phyloP scores from a whole-genome alignment of 2,329 filamentous ascomycete genomes.

The Trichoderma polysporum region DNA sequence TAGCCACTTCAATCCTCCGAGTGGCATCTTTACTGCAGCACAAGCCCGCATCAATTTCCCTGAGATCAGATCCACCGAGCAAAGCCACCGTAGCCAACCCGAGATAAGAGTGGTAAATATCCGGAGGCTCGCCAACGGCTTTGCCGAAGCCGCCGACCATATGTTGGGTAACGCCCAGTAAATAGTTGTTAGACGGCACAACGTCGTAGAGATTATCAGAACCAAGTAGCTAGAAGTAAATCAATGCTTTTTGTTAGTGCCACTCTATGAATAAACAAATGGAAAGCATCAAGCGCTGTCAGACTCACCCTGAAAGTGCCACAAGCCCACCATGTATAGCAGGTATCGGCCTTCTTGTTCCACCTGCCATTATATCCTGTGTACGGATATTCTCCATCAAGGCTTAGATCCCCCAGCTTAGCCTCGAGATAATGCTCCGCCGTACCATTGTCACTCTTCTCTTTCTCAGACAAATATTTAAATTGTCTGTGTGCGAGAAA shows the following conservation, averaged over 20 bases:
- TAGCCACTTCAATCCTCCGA: slow-evolving; percentile 48
- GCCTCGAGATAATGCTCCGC: slow-evolving; percentile 41
- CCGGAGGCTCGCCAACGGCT: slow-evolving; percentile 63
- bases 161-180: slow-evolving; percentile 85
- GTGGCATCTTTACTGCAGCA: slow-evolving; percentile 68
- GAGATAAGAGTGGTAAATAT: slow-evolving; percentile 86
- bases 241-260: background rate
- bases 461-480: slow-evolving; percentile 50
- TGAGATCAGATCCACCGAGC: slow-evolving; percentile 68
- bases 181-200: slow-evolving; percentile 67
- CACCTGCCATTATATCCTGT: slow-evolving; percentile 85
- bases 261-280: slow-evolving; percentile 38
- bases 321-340: slow-evolving; percentile 90
- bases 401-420: slow-evolving; percentile 36
- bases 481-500: slow-evolving; percentile 69
- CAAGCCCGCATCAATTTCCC: slow-evolving; percentile 69
- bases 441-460: slow-evolving; percentile 39
- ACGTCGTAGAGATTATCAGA: slow-evolving; percentile 58
- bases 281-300: background rate
- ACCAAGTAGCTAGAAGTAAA: slow-evolving; percentile 52
- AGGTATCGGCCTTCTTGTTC: slow-evolving; percentile 93
- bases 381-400: slow-evolving; percentile 41
- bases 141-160: slow-evolving; percentile 82
- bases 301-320: slow-evolving; percentile 55
- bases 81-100: slow-evolving; percentile 78